Evolutionary conservation across 1,284 basidiomycete species (phyloP).

Genomic region (Thecaphora thlaspeos): DNA sequence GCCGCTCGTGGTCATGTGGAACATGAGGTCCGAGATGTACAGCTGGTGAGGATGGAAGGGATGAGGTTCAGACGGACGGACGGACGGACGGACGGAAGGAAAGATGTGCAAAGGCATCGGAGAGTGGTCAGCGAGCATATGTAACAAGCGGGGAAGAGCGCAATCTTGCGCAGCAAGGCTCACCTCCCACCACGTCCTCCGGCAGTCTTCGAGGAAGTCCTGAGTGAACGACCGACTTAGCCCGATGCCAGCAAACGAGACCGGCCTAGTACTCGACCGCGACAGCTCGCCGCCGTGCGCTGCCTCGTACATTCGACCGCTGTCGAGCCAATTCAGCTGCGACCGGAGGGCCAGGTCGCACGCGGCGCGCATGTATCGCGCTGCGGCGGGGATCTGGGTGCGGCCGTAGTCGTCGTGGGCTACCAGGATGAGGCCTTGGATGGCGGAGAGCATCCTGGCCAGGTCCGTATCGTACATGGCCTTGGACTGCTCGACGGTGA

Average conservation of each 20-base stretch:
- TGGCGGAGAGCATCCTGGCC: neutral
- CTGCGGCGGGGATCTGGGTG: slow-evolving; percentile 1
- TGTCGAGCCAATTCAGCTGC: slow-evolving; percentile 5
- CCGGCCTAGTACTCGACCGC: too few species aligned
- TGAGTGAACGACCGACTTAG: neutral
- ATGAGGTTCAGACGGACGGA: too few species aligned
- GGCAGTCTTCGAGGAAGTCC: neutral
- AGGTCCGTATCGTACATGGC: neutral
- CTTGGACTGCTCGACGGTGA: neutral
- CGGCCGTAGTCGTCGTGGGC: slow-evolving; percentile 11
- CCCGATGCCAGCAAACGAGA: too few species aligned
- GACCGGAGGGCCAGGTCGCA: slow-evolving; percentile 4
- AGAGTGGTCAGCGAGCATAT: too few species aligned
- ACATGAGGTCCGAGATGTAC: slow-evolving; percentile 10
- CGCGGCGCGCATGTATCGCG: neutral
- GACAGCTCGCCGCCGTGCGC: neutral
- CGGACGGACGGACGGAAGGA: too few species aligned
- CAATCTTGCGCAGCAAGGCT: too few species aligned
- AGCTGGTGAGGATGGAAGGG: too few species aligned
- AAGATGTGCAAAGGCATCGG: neutral
- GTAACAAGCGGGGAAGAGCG: too few species aligned
- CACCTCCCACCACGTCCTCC: slow-evolving; percentile 7
- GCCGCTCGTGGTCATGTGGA: slow-evolving; percentile 12
- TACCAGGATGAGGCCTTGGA: slow-evolving; percentile 3
- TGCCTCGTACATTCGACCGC: neutral